Evolutionary conservation across 768 basidiomycete genomes (phyloP).

Genomic region (Tylopilus subfusipes): DNA sequence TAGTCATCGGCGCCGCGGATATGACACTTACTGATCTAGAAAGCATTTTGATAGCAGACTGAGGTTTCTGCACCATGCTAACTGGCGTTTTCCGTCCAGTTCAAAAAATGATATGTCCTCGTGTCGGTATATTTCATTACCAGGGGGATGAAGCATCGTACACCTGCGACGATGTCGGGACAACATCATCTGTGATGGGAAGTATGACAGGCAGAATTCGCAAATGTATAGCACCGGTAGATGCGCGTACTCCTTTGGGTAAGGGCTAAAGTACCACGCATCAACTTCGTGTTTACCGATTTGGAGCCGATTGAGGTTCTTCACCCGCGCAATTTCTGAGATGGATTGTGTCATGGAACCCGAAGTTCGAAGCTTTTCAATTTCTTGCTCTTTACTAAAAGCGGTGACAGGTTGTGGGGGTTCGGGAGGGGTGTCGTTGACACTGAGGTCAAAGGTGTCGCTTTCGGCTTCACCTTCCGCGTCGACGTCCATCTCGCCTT

Average conservation of each 20-base stretch:
- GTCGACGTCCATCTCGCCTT: conserved; percentile 52
- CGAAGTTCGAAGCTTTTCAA: conserved; percentile 95
- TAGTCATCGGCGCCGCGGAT: conserved; percentile 12
- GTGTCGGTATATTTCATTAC: conserved; percentile 98
- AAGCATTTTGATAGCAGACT: conserved; percentile 97
- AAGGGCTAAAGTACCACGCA: conserved; percentile 99
- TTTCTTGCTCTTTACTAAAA: conserved; percentile 98
- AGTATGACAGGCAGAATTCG: conserved; percentile 97
- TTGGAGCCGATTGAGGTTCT: conserved; percentile 95
- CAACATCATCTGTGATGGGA: conserved; percentile 87
- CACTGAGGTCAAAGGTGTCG: conserved; percentile 66
- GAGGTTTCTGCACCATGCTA: conserved; percentile 95
- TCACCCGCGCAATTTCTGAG: conserved; percentile 95
- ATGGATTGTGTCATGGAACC: conserved; percentile 99
- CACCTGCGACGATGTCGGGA: conserved; percentile 89
- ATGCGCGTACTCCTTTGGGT: conserved; percentile 97
- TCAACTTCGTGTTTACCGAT: conserved; percentile 97
- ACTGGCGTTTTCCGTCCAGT: conserved; percentile 93
- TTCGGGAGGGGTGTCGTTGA: conserved; percentile 44
- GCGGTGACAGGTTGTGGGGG: conserved; percentile 51
- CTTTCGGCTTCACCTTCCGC: conserved; percentile 44
- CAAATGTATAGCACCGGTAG: conserved; percentile 94
- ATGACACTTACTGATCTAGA: conserved; percentile 82
- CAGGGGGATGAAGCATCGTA: conserved; percentile 89
- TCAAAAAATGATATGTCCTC: conserved; percentile 98